Base-by-base conservation (phyloP, 2,329 filamentous ascomycete species). In the Parafenestella ontariensis region DNA sequence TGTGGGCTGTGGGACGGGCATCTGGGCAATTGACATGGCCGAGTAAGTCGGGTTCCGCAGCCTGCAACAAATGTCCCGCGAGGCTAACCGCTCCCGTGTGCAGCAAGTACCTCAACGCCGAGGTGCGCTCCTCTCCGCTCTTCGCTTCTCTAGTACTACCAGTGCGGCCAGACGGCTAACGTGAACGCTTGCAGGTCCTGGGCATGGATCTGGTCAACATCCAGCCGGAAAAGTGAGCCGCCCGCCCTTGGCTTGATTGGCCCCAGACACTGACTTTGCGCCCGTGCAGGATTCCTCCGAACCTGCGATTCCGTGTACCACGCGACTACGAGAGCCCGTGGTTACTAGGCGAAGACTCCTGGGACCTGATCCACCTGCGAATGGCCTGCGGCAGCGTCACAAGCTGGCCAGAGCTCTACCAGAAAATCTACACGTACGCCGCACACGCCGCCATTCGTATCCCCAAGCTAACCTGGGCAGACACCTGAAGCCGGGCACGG, bases 11-110 rank as follows among this genome's bases (percentile, higher is more conserved):
- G 94, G 93, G 18, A 96, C 92, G 1, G 92, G 92, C 34, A 94
- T 96, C 57, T 98, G 94, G 94, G 86, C 89, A 36, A 90, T 96
- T 65, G 89, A 94, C 63, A 89, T 96, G 77, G 89, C 90, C 59
- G 87, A 90, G 84, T 91, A 80, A 78, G 86, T 78, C 66, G 49
- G 53, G 44, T 58, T 56, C 61, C 54, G 52, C 64, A 54, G 39
- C 59, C 37, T 40, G 37, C 59, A 44, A 40, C 56, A 36, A 47
- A 48, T 54, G 36, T 44, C 29, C 7, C 49, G 37, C 56, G 34
- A 54, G 46, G 71, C 72, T 76, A 73, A 76, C 65, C 45, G 20
- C 18, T 50, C 40, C 47, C 45, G 56, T 58, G 34, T 59, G 57
- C 69, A 83, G 79, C 65, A 81, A 81, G 71, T 87, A 85, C 68